These are phyloP conservation scores for Allium sativum DNA, from an alignment of 106 monocot species.

Conservation along the genomic window DNA sequence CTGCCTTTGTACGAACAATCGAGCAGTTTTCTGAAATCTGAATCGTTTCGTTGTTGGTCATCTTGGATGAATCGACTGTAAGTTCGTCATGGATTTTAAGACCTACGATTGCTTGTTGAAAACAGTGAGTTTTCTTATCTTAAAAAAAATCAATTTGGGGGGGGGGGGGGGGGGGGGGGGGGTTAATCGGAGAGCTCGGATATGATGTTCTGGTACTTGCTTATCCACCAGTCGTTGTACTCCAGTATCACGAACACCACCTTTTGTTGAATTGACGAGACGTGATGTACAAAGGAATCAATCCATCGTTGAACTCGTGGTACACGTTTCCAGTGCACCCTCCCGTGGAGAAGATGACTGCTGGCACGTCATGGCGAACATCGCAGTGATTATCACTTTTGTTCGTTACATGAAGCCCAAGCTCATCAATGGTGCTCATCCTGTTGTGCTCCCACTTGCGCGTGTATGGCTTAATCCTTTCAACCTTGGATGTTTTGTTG, in stretches of 20 bases:
- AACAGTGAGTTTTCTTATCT: slow-evolving; percentile 45
- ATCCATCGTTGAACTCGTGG: slow-evolving; percentile 65
- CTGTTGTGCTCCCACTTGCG: slow-evolving; percentile 47
- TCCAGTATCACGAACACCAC: slow-evolving; percentile 52
- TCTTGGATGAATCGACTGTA: slow-evolving; percentile 19
- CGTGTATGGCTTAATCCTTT: slow-evolving; percentile 41
- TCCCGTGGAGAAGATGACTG: slow-evolving; percentile 62
- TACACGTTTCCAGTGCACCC: slow-evolving; percentile 75
- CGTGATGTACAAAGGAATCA: slow-evolving; percentile 60
- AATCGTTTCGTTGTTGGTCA: slow-evolving; percentile 18
- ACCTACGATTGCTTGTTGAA: slow-evolving; percentile 44
- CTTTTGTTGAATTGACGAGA: slow-evolving; percentile 18
- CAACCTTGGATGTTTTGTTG: not conserved
- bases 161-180: too few relatives aligned
- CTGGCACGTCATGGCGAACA: slow-evolving; percentile 36
- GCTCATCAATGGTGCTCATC: slow-evolving; percentile 31
- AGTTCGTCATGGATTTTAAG: slow-evolving; percentile 56
- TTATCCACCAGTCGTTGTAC: slow-evolving; percentile 53
- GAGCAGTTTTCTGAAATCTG: slow-evolving; percentile 30
- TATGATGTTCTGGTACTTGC: slow-evolving; percentile 40
- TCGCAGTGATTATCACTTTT: slow-evolving; percentile 22
- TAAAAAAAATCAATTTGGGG: slow-evolving; percentile 32
- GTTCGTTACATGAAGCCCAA: slow-evolving; percentile 18
- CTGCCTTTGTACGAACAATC: slow-evolving; percentile 41
- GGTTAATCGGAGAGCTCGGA: slow-evolving; percentile 31